Evolutionary conservation across 2,329 filamentous ascomycete species (phyloP), one percentile per base, ranked within the genome.

Genomic region (Diaporthe ilicicola): DNA sequence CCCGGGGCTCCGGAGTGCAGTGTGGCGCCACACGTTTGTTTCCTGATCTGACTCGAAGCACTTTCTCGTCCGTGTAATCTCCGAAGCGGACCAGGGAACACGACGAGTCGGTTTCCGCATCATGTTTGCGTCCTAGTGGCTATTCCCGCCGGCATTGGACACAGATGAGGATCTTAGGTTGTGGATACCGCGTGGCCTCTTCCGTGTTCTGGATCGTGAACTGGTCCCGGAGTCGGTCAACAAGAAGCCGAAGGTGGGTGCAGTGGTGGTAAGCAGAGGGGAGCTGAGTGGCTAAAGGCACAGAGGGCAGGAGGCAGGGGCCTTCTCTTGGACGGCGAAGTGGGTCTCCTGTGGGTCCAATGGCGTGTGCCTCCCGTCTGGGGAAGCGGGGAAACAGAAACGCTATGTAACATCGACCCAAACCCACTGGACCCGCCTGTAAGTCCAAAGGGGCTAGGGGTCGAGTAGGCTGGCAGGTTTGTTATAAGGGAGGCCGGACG

Each of bases 321-420:
- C 4, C 19, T 10, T 62, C 39, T 15, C 39, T 34, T 34, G 3
- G 56, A 24, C 56, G 59, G 48, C 29, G 22, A n/a, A 27, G 53
- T 56, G 66, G 66, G 42, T 51, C 29, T 19, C 2, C 10, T 27
- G 53, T 50, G 66, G 66, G n/a, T 39, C 32, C 27, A 24, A 48
- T 29, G 53, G 64, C 44, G 66, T 59, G 44, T 68, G 44, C n/a
- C 51, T 68, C 53, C 66, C 66, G 70, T 72, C 70, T 72, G 70
- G 70, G 70, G 70, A 72, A 72, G 70, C 70, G 70, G 70, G 70
- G 70, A 71, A 72, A 29, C 44, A 13, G 37, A 29, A 39, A 34
- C 48, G 70, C 65, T 68, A 67, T n/a, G n/a, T n/a, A n/a, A n/a
- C n/a, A 24, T 46, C 24, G 70, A 71, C 44, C 69, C 69, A 55